These are phyloP conservation scores for Puccinia hordei DNA, from an alignment of 1,284 basidiomycete species.

Conservation along the genomic window DNA sequence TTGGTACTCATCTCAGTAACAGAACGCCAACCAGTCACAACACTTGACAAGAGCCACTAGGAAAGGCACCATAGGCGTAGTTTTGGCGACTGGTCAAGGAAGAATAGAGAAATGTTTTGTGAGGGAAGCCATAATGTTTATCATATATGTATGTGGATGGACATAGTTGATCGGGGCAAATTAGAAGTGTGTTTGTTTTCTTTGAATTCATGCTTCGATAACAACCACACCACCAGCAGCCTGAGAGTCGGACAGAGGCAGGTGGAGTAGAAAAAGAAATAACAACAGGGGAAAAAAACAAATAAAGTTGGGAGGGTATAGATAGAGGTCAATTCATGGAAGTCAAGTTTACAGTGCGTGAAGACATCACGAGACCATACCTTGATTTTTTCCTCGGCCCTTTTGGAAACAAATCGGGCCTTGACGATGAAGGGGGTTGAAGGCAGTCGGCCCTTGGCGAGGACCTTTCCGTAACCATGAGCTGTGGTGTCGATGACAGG, in stretches of 20 bases:
- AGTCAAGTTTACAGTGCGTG: background rate
- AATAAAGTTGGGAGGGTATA: background rate
- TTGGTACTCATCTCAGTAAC: no score
- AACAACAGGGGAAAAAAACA: background rate
- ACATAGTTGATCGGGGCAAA: background rate
- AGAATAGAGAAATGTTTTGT: no score
- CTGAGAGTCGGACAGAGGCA: slow-evolving; percentile 5
- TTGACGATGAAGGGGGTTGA: slow-evolving; percentile 86
- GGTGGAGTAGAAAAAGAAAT: no score
- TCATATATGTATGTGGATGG: slow-evolving; percentile 2
- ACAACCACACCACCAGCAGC: slow-evolving; percentile 50
- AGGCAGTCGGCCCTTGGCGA: slow-evolving; percentile 74
- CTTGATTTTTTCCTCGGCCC: slow-evolving; percentile 74
- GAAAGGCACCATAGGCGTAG: no score
- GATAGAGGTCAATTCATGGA: background rate
- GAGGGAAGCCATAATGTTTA: background rate
- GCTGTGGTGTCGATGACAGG: slow-evolving; percentile 86
- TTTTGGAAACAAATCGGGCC: slow-evolving; percentile 85
- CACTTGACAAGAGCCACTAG: no score
- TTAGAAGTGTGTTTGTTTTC: background rate
- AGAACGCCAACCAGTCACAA: no score
- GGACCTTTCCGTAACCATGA: slow-evolving; percentile 86
- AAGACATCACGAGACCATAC: slow-evolving; percentile 59
- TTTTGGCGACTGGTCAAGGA: no score
- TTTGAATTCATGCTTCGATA: slow-evolving; percentile 46